phyloP scores from a whole-genome alignment of 2,329 filamentous ascomycete genomes.

The Apiospora koreana region DNA sequence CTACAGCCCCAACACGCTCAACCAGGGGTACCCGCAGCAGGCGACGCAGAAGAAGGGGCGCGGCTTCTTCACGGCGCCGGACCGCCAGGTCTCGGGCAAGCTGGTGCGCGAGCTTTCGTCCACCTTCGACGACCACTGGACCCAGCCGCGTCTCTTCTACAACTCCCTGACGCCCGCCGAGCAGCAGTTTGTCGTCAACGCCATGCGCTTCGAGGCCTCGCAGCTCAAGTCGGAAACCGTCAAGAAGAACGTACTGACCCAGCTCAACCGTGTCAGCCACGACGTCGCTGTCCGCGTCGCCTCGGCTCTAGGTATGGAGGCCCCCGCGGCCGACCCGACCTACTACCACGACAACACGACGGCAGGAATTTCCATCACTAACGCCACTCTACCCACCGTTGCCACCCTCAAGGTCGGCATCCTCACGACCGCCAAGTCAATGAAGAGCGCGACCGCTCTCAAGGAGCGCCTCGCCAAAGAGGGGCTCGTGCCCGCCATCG shows the following conservation, averaged over 20 bases:
- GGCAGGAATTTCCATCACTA: slow-evolving; percentile 59
- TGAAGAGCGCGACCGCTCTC: slow-evolving; percentile 52
- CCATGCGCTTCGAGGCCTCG: slow-evolving; percentile 70
- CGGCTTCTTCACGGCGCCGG: slow-evolving; percentile 71
- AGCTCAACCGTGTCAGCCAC: slow-evolving; percentile 69
- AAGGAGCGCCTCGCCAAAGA: slow-evolving; percentile 46
- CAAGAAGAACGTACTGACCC: slow-evolving; percentile 65
- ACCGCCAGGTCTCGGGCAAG: slow-evolving; percentile 51
- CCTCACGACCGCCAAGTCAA: slow-evolving; percentile 48
- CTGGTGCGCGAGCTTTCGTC: slow-evolving; percentile 60
- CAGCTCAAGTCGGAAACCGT: slow-evolving; percentile 59
- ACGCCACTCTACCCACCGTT: slow-evolving; percentile 57
- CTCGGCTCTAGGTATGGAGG: slow-evolving; percentile 57
- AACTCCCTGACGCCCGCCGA: slow-evolving; percentile 68
- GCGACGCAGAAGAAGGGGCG: slow-evolving; percentile 64
- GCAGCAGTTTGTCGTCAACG: slow-evolving; percentile 72
- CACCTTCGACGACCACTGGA: slow-evolving; percentile 72
- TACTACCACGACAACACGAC: slow-evolving; percentile 74
- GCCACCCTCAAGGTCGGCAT: slow-evolving; percentile 66
- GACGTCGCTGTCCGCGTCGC: slow-evolving; percentile 68
- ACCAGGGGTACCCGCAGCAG: slow-evolving; percentile 62
- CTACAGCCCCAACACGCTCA: slow-evolving; percentile 69
- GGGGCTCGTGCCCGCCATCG: slow-evolving; percentile 58
- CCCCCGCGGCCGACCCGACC: slow-evolving; percentile 58
- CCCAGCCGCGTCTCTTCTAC: slow-evolving; percentile 72